Conservation (phyloP, 495 filamentous ascomycete genomes). For the Neurospora hispaniola region DNA sequence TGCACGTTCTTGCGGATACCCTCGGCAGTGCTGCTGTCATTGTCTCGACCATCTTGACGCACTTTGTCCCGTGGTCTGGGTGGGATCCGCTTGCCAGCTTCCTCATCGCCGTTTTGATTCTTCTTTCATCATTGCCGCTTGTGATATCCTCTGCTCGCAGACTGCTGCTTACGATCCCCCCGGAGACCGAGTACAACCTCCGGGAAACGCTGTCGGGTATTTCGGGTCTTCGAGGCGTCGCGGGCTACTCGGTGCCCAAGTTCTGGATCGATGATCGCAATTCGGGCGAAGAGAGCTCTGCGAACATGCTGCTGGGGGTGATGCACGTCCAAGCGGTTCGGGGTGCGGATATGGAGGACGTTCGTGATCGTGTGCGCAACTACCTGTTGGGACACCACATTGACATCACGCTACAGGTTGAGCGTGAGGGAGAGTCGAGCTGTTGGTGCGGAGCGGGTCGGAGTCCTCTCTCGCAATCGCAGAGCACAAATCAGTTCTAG, state of each 20-base stretch:
- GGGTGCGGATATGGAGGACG: conserved; percentile 63
- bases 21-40: conserved; percentile 92
- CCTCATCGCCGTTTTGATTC: conserved; percentile 86
- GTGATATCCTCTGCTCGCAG: conserved; percentile 74
- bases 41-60: conserved; percentile 76
- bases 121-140: conserved; percentile 76
- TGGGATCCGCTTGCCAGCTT: conserved; percentile 94
- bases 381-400: conserved; percentile 53
- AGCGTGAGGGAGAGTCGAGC: conserved; percentile 61
- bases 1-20: conserved; percentile 92
- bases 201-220: conserved; percentile 79
- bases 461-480: conserved; percentile 18
- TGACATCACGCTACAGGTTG: conserved; percentile 64
- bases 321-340: conserved; percentile 71
- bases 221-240: conserved; percentile 71
- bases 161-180: conserved; percentile 74
- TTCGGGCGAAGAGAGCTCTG: conserved; percentile 24
- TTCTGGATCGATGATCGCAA: conserved; percentile 86
- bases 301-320: conserved; percentile 55
- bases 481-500: conserved; percentile 19
- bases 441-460: conserved; percentile 65
- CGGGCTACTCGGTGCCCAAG: conserved; percentile 74
- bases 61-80: conserved; percentile 80
- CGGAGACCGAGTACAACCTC: conserved; percentile 77
- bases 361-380: conserved; percentile 52